phyloP scores from a whole-genome alignment of 139 green algal species.

The Monoraphidium neglectum region DNA sequence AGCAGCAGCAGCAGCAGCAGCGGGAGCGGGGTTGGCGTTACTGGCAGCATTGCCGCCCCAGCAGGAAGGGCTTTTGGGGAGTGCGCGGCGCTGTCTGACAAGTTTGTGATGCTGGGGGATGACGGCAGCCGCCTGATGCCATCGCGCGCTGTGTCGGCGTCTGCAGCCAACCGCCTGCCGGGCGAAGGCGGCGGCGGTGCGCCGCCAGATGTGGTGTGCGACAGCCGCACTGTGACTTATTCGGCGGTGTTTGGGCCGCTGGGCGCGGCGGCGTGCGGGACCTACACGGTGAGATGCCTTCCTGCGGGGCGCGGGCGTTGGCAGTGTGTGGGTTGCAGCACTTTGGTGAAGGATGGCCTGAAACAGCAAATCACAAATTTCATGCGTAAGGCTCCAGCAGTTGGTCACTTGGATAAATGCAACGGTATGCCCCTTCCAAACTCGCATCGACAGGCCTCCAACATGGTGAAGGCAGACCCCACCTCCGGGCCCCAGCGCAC shows the following conservation, averaged over 20 bases:
- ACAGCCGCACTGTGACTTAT: conserved; percentile 22
- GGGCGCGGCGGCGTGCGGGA: not conserved
- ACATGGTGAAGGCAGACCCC: conserved; percentile 13
- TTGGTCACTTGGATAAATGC: not conserved
- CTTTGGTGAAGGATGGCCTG: no score
- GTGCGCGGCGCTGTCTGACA: conserved; percentile 7
- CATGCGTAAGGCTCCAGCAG: not conserved
- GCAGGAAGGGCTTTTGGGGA: not conserved
- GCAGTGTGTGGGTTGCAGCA: no score
- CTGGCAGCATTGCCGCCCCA: not conserved
- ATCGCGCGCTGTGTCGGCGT: not conserved
- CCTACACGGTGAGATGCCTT: conserved; percentile 6
- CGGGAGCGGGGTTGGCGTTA: not conserved
- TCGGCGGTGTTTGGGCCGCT: conserved; percentile 5
- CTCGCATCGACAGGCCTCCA: not conserved
- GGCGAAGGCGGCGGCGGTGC: conserved; percentile 9
- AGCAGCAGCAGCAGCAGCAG: not conserved
- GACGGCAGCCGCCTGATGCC: conserved; percentile 4
- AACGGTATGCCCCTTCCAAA: no score
- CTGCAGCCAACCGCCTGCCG: not conserved
- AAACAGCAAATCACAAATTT: not conserved
- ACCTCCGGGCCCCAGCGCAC: not conserved
- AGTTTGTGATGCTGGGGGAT: not conserved
- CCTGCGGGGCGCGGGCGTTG: not conserved
- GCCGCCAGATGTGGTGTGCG: conserved; percentile 13